Evolutionary conservation across 768 basidiomycete species (phyloP), one percentile per base, ranked within the genome.

Genomic region (Sporobolomyces phaffii): DNA sequence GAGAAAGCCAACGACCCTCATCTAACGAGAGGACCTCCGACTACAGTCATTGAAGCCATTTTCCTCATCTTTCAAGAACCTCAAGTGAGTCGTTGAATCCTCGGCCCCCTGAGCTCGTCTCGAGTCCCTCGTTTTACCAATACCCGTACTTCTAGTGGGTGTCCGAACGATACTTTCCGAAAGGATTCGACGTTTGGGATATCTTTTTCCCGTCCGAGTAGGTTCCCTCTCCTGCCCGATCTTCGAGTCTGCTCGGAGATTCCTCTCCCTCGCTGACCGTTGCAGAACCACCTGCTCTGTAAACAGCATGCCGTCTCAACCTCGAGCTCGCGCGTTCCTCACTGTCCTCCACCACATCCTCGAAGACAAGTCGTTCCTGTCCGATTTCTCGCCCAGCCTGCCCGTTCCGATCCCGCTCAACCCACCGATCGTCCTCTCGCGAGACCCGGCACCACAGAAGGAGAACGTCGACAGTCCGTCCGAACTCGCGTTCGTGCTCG

Each of bases 261-360:
- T n/a, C 17, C 18, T 24, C 26, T 10, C 13, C 34, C 47, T 44
- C 36, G 2, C 43, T n/a, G n/a, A n/a, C n/a, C n/a, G n/a, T n/a
- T n/a, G n/a, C n/a, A n/a, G n/a, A n/a, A n/a, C n/a, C n/a, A n/a
- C n/a, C n/a, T n/a, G n/a, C n/a, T n/a, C n/a, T n/a, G n/a, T n/a
- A n/a, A n/a, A n/a, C 56, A 71, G 70, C 36, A 71, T 90, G 40
- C 82, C 86, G 15, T 89, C 90, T 3, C 77, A 77, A 5, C 86
- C 87, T 68, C 87, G 91, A 34, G 89, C 88, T 8, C 80, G 80
- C 62, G 88, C 85, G 5, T 90, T 94, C 76, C 81, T 94, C 33
- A 91, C 89, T 87, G 81, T 91, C 62, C 78, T 90, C 53, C 91
- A 84, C 77, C 82, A 89, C 75, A 91, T 92, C 77, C 80, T 92